phyloP scores from a whole-genome alignment of 176 grass and related monocot species.

The maize (Zea mays) region DNA sequence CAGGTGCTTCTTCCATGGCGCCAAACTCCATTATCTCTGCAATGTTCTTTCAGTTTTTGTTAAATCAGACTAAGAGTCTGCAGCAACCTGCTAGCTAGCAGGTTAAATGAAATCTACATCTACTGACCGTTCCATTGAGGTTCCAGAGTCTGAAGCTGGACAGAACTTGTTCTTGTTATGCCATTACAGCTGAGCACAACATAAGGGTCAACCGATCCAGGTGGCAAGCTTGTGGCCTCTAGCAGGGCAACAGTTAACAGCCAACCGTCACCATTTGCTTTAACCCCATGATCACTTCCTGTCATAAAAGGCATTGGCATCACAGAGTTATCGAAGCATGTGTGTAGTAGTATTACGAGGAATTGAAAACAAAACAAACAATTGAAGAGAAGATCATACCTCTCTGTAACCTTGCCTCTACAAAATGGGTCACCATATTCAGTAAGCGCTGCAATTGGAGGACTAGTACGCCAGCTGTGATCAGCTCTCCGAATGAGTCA shows the following conservation, averaged over 20 bases:
- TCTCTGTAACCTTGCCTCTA: slow-evolving; percentile 72
- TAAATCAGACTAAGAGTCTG: slow-evolving; percentile 3
- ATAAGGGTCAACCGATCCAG: slow-evolving; percentile 74
- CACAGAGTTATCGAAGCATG: background rate
- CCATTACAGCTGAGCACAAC: slow-evolving; percentile 85
- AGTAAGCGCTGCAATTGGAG: slow-evolving; percentile 64
- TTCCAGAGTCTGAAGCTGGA: slow-evolving; percentile 81
- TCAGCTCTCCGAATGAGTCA: slow-evolving; percentile 72
- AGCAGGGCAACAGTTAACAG: slow-evolving; percentile 77
- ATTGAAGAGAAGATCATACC: slow-evolving; percentile 40
- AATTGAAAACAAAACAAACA: slow-evolving; percentile 4
- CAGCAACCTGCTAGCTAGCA: background rate
- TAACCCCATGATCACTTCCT: slow-evolving; percentile 70
- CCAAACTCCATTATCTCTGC: slow-evolving; percentile 88
- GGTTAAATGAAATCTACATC: background rate
- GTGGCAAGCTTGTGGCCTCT: slow-evolving; percentile 67
- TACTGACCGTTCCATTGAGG: slow-evolving; percentile 90
- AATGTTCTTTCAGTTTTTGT: slow-evolving; percentile 26
- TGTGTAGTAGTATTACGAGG: too few species aligned
- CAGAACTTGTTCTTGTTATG: slow-evolving; percentile 70
- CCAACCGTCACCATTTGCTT: slow-evolving; percentile 82
- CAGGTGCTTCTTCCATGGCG: slow-evolving; percentile 85
- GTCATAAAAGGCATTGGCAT: slow-evolving; percentile 9
- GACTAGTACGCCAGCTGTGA: slow-evolving; percentile 64
- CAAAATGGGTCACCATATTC: slow-evolving; percentile 73